Conservation (phyloP, 176 grass and related monocot genomes). For the maize (Zea mays) region Zm-B73-REFERENCE-NAM-5.0 NC_050103.1:147284501-147285000, state of each 20-base stretch:
- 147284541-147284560: background rate
- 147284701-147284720: background rate
- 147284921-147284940: no score
- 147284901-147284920: no score
- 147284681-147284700: background rate
- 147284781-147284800: background rate
- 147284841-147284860: no score
- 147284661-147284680: no score
- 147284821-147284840: no score
- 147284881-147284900: no score
- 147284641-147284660: no score
- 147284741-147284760: background rate
- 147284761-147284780: background rate
- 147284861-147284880: no score
- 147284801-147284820: background rate
- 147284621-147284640: background rate
- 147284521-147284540: background rate
- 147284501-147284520: conserved; percentile 11
- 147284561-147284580: background rate
- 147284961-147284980: no score
- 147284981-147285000: no score
- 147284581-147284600: conserved; percentile 2
- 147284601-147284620: background rate
- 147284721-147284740: background rate
- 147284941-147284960: no score